These are phyloP conservation scores for Pyrus betulifolia DNA, from an alignment of 306 rosid genomes.

Conservation along the genomic window DNA sequence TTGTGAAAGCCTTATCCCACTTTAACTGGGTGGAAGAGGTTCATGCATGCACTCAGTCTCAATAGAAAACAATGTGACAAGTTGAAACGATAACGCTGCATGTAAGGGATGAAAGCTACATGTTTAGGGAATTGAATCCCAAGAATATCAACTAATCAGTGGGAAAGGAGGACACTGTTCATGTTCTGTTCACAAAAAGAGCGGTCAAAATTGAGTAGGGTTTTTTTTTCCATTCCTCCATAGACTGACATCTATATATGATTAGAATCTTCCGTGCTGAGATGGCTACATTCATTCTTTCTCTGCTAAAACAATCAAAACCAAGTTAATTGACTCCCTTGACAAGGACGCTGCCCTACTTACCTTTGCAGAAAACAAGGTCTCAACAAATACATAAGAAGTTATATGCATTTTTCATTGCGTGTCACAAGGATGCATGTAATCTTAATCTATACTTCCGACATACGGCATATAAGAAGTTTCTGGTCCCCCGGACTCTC, in stretches of 20 bases:
- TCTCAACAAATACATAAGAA: background rate
- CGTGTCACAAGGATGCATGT: background rate
- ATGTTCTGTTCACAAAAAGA: background rate
- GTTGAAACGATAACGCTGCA: background rate
- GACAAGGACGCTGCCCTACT: background rate
- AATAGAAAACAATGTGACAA: background rate
- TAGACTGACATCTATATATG: background rate
- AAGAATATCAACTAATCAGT: background rate
- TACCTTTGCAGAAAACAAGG: background rate
- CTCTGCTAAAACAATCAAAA: background rate
- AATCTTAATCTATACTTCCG: background rate
- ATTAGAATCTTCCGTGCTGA: background rate
- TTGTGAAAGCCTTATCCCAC: background rate
- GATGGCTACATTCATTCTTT: background rate
- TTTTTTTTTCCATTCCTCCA: background rate
- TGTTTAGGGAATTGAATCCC: background rate
- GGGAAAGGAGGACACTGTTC: background rate
- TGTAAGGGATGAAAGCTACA: background rate
- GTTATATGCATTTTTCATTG: background rate
- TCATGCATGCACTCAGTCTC: background rate
- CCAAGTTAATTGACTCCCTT: background rate
- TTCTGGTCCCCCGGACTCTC: background rate
- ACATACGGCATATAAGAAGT: conserved; percentile 16
- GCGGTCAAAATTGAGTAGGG: background rate
- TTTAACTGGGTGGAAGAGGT: background rate